A percentile compares a stretch with the other conserved stretches of the same genome.
These are phyloP conservation scores for Oryza officinalis DNA, from an alignment of 176 grass and related monocot species.

Conservation along the genomic window DNA sequence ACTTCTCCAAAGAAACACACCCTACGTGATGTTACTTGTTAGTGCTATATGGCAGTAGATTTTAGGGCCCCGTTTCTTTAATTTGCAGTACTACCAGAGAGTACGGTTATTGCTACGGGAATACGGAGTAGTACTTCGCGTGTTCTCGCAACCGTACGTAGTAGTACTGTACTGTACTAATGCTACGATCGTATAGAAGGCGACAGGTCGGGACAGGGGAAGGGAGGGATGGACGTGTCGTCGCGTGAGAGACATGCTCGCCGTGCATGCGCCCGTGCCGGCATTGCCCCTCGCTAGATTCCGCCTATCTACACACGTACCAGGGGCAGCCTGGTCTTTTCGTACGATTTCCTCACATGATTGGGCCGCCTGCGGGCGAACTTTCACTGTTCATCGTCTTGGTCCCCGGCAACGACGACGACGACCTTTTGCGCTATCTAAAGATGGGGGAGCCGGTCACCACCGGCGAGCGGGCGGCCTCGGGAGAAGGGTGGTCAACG, in stretches of 20 bases:
- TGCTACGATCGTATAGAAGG: neutral
- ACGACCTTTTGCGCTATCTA: neutral
- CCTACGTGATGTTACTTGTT: too few species aligned
- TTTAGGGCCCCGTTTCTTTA: neutral
- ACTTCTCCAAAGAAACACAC: too few species aligned
- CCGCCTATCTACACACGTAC: neutral
- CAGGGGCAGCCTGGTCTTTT: conserved; percentile 3
- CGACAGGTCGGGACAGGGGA: neutral
- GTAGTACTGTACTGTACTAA: too few species aligned
- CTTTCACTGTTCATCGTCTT: neutral
- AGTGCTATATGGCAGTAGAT: neutral
- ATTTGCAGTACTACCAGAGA: neutral
- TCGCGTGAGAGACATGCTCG: neutral
- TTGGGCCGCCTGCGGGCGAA: neutral
- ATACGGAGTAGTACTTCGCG: neutral
- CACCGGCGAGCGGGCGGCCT: neutral
- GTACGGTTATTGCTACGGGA: neutral
- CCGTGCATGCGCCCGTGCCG: too few species aligned
- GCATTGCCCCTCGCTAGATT: neutral
- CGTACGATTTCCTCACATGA: conserved; percentile 10
- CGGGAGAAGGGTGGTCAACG: conserved; percentile 34
- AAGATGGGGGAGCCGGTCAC: neutral
- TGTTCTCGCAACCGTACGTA: too few species aligned
- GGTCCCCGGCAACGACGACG: neutral
- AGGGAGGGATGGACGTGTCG: neutral